Conservation (phyloP, 2,329 filamentous ascomycete genomes). For the Domatiomyces catenatus region DNA sequence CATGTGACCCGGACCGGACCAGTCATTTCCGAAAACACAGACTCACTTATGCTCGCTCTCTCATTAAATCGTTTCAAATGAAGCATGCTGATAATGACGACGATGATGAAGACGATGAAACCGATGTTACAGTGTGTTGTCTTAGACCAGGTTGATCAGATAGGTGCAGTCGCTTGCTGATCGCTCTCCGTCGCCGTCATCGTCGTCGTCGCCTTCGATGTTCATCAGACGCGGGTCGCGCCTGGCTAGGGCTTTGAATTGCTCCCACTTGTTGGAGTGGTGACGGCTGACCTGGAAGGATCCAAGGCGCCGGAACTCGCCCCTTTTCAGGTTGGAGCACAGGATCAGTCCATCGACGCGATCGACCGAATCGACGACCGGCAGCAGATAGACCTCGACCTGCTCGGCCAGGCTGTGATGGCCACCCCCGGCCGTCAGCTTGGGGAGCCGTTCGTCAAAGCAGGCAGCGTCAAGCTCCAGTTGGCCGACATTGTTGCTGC, state of each 20-base stretch:
- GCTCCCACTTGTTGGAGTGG: conserved; percentile 16
- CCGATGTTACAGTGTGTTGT: too few species aligned
- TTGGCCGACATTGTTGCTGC: not conserved
- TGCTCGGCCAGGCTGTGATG: conserved; percentile 13
- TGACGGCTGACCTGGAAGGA: conserved; percentile 13
- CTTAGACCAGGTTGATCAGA: conserved; percentile 15
- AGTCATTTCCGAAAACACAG: too few species aligned
- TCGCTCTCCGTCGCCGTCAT: conserved; percentile 6
- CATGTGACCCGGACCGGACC: too few species aligned
- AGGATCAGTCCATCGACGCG: conserved; percentile 16
- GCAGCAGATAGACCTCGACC: conserved; percentile 16
- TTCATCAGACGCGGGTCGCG: conserved; percentile 16
- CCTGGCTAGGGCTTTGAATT: conserved; percentile 17
- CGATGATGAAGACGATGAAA: too few species aligned
- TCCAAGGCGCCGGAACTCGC: conserved; percentile 15
- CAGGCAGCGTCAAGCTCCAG: conserved; percentile 14
- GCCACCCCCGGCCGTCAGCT: conserved; percentile 9
- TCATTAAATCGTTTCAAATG: too few species aligned
- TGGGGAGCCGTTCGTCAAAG: conserved; percentile 16
- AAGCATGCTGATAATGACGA: too few species aligned
- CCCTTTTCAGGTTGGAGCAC: conserved; percentile 17
- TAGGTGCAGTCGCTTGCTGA: conserved; percentile 18
- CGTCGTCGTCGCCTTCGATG: conserved; percentile 13
- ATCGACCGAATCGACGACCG: conserved; percentile 15
- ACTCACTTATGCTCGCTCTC: too few species aligned